Evolutionary conservation across 2,329 filamentous ascomycete genomes (phyloP).

Genomic region (Chrysosporium queenslandicum): DNA sequence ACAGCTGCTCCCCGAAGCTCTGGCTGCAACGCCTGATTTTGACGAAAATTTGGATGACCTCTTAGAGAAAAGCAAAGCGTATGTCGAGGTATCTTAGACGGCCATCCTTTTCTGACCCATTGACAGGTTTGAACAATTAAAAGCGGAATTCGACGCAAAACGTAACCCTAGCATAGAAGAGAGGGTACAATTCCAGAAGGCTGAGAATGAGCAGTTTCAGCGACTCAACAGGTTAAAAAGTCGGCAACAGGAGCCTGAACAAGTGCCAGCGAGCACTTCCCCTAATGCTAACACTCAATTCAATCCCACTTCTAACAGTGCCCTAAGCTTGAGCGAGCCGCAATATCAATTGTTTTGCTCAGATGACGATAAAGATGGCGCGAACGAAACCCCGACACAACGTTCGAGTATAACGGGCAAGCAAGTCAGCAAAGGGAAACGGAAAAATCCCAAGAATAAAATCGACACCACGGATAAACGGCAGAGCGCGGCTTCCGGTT

Average conservation of each 20-base stretch:
- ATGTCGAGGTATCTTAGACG: not conserved
- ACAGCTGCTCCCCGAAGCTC: not conserved
- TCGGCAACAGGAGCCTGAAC: not conserved
- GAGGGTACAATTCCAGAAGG: conserved; percentile 8
- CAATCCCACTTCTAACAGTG: not conserved
- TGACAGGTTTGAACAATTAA: conserved; percentile 5
- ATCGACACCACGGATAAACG: not conserved
- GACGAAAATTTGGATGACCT: not conserved
- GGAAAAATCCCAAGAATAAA: not conserved
- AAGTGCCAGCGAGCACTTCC: not conserved
- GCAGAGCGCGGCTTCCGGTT: conserved; percentile 4
- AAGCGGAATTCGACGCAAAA: conserved; percentile 7
- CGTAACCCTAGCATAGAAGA: conserved; percentile 7
- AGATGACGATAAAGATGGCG: conserved; percentile 1
- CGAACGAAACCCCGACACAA: not conserved
- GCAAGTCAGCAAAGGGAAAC: not conserved
- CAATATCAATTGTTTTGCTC: conserved; percentile 8
- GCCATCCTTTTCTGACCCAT: not conserved
- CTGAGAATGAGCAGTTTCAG: conserved; percentile 3
- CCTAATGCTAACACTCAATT: not conserved
- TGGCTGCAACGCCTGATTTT: not conserved
- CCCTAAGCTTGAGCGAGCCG: not conserved
- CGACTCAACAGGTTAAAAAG: conserved; percentile 2
- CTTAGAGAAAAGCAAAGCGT: not conserved
- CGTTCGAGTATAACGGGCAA: not conserved